Evolutionary conservation across 139 green algal genomes (phyloP).

Genomic region (Volvox reticuliferus): DNA sequence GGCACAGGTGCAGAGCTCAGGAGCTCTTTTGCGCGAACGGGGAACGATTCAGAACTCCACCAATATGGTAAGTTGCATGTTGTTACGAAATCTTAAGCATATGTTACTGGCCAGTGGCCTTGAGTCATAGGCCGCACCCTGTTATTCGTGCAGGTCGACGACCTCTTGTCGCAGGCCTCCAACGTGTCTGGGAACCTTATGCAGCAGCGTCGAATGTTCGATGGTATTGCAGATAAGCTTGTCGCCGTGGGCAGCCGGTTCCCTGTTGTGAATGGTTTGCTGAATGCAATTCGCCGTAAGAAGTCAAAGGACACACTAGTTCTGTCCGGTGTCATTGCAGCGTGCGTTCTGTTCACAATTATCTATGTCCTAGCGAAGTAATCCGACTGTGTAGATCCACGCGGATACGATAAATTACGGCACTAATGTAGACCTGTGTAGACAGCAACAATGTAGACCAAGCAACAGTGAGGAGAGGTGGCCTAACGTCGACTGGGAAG

Average conservation of each 20-base stretch:
- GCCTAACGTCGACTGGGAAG: too few relatives aligned
- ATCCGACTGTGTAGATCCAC: not conserved
- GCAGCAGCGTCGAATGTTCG: constrained; percentile 73
- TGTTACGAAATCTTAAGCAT: not conserved
- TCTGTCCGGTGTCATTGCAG: constrained; percentile 82
- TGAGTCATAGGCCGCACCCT: not conserved
- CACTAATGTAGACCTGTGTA: too few relatives aligned
- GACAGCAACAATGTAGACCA: too few relatives aligned
- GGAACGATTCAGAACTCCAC: constrained; percentile 70
- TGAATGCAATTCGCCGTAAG: constrained; percentile 88
- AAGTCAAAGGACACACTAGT: constrained; percentile 95
- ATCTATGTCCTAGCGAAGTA: constrained; percentile 80
- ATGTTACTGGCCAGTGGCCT: not conserved
- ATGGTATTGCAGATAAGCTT: constrained; percentile 55
- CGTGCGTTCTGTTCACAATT: constrained; percentile 88
- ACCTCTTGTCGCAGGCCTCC: constrained; percentile 84
- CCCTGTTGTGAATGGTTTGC: constrained; percentile 87
- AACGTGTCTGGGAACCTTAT: constrained; percentile 73
- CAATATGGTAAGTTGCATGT: constrained; percentile 53
- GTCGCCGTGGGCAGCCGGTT: constrained; percentile 77
- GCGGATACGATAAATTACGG: too few relatives aligned
- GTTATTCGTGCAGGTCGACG: constrained; percentile 76
- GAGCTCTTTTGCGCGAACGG: constrained; percentile 86
- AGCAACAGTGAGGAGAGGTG: too few relatives aligned
- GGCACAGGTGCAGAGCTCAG: constrained; percentile 63